Evolutionary conservation across 2,329 filamentous ascomycete species (phyloP), one percentile per base, ranked within the genome.

Genomic region (Colletotrichum ledebouriae): DNA sequence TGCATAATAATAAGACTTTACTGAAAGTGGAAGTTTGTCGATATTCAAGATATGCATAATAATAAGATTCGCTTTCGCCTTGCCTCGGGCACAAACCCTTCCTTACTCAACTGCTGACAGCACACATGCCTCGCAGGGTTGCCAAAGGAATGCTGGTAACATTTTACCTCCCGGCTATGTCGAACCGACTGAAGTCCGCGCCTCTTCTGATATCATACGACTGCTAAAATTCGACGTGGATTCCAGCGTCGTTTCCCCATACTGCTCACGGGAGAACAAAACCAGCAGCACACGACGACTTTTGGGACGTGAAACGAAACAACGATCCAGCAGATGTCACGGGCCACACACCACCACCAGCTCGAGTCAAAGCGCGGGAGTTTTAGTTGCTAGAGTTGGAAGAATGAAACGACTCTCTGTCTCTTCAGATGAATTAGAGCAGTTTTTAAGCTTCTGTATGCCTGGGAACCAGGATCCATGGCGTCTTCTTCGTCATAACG

Each of bases 281-380:
- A 58, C 12, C 6, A 25, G 42, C n/a, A 59, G 53, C n/a, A 53
- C 53, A 41, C 22, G n/a, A 20, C 39, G 39, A 41, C 22, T 59
- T 33, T 46, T 47, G 47, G 41, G 29, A 44, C n/a, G 34, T 60
- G 55, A 69, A 69, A 69, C 66, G 39, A 66, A 60, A 65, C 55
- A 37, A 25, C n/a, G 22, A 39, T 49, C 42, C 39, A 55, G 34
- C 39, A 55, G 34, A 10, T 42, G 12, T 25, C 39, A 57, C 66
- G 55, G 34, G 37, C 44, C 25, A 56, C 44, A 63, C 59, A 47
- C 58, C 41, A 47, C 58, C 41, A 56, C 20, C 42, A 41, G 6
- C 10, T n/a, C 12, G 17, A 34, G 39, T 42, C 63, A 67, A 41
- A 50, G 50, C 63, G 50, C 47, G 25, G 41, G 37, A n/a, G 12